Conservation (phyloP, 345 rosid genomes). For the Laguncularia racemosa region DNA sequence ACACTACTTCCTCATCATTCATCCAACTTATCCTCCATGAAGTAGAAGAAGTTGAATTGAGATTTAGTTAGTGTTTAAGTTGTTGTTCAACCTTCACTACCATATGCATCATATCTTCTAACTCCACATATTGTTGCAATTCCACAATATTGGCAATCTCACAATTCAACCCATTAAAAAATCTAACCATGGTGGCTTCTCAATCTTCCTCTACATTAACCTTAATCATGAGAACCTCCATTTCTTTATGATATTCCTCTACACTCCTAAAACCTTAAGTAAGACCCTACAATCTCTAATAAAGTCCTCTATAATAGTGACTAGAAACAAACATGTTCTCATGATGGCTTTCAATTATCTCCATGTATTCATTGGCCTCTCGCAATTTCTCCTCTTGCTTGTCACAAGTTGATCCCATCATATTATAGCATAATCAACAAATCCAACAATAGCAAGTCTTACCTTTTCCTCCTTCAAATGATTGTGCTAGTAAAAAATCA, state of each 20-base stretch:
- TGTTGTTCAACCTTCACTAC: too few relatives aligned
- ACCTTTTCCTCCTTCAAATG: background rate
- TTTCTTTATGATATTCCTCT: constrained; percentile 6
- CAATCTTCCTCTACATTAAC: too few relatives aligned
- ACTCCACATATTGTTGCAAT: too few relatives aligned
- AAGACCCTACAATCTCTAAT: background rate
- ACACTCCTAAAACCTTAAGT: background rate
- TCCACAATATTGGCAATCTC: too few relatives aligned
- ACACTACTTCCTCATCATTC: too few relatives aligned
- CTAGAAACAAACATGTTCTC: background rate
- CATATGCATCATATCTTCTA: too few relatives aligned
- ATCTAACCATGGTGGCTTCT: too few relatives aligned
- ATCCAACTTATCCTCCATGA: too few relatives aligned
- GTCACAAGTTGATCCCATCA: constrained; percentile 6
- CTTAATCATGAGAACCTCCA: background rate
- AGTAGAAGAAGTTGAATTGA: too few relatives aligned
- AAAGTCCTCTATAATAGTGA: background rate
- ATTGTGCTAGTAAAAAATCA: constrained; percentile 1
- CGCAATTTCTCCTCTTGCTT: too few relatives aligned
- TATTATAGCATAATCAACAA: constrained; percentile 1
- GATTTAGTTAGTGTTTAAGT: too few relatives aligned
- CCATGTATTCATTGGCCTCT: background rate
- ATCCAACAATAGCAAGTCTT: background rate
- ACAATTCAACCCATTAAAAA: too few relatives aligned
- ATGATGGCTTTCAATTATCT: background rate